Percentiles rank a stretch among this genome's conserved stretches.
Conservation (phyloP, 2,329 filamentous ascomycete genomes). For the Colletotrichum sp. region DNA sequence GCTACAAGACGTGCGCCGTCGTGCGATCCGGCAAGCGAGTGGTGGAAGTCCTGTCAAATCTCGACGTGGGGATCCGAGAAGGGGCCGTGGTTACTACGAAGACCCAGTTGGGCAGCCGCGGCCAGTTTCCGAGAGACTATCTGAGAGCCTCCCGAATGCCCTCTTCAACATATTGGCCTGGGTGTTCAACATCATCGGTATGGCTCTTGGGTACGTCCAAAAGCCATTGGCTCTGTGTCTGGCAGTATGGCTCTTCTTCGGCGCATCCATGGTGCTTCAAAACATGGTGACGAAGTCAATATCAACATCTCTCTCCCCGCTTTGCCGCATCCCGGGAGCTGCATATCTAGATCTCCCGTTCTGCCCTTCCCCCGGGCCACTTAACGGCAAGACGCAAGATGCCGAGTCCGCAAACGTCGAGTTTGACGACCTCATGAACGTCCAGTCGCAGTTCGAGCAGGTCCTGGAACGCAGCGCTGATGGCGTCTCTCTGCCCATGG, state of each 20-base stretch:
- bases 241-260: slow-evolving; percentile 65
- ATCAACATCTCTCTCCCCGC: slow-evolving; percentile 66
- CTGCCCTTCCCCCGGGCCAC: slow-evolving; percentile 47
- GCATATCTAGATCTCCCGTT: slow-evolving; percentile 68
- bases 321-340: slow-evolving; percentile 73
- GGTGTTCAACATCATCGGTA: slow-evolving; percentile 58
- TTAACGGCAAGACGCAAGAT: slow-evolving; percentile 12
- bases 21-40: slow-evolving; percentile 21
- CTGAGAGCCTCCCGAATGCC: slow-evolving; percentile 39
- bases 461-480: slow-evolving; percentile 72
- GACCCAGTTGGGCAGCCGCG: not conserved
- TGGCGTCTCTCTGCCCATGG: slow-evolving; percentile 71
- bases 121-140: slow-evolving; percentile 35
- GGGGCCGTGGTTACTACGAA: not conserved
- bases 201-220: slow-evolving; percentile 67
- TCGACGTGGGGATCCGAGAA: slow-evolving; percentile 15
- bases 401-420: slow-evolving; percentile 51
- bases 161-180: slow-evolving; percentile 51
- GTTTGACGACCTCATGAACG: slow-evolving; percentile 76
- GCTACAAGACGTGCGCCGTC: slow-evolving; percentile 31
- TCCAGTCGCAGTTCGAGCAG: slow-evolving; percentile 78
- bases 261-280: slow-evolving; percentile 62
- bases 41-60: slow-evolving; percentile 29
- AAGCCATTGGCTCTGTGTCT: slow-evolving; percentile 68
- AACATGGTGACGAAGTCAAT: slow-evolving; percentile 68